phyloP scores from a whole-genome alignment of 2,329 filamentous ascomycete species.

The Chrysosporium keratinophilum region DNA sequence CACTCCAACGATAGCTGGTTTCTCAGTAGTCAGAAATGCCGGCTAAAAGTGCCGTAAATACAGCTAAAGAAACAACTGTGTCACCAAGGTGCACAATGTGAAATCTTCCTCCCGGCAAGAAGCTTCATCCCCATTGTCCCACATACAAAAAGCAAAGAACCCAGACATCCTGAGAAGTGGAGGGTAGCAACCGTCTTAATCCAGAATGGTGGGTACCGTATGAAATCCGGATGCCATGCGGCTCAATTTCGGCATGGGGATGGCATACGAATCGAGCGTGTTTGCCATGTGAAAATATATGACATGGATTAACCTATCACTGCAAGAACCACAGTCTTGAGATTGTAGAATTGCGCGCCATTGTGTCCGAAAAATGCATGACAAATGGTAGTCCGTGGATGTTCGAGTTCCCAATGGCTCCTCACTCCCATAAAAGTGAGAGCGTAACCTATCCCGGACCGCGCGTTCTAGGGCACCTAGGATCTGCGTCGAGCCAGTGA shows the following conservation, averaged over 20 bases:
- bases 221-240: background rate
- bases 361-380: too few relatives aligned
- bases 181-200: background rate
- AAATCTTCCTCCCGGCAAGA: background rate
- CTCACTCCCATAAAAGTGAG: too few relatives aligned
- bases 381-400: too few relatives aligned
- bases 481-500: too few relatives aligned
- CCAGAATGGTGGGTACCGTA: background rate
- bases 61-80: background rate
- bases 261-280: background rate
- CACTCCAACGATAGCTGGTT: background rate
- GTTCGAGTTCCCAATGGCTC: too few relatives aligned
- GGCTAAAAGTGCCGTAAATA: background rate
- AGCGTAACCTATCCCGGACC: too few relatives aligned
- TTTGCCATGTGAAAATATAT: constrained; percentile 3
- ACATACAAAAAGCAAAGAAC: background rate
- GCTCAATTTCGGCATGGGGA: constrained; percentile 3
- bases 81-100: background rate
- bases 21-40: background rate
- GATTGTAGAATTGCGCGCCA: too few relatives aligned
- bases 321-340: too few relatives aligned
- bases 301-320: background rate
- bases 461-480: too few relatives aligned
- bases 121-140: background rate
- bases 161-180: background rate